Evolutionary conservation across 495 filamentous ascomycete species (phyloP).

Genomic region (Penicillium paradoxum): DNA sequence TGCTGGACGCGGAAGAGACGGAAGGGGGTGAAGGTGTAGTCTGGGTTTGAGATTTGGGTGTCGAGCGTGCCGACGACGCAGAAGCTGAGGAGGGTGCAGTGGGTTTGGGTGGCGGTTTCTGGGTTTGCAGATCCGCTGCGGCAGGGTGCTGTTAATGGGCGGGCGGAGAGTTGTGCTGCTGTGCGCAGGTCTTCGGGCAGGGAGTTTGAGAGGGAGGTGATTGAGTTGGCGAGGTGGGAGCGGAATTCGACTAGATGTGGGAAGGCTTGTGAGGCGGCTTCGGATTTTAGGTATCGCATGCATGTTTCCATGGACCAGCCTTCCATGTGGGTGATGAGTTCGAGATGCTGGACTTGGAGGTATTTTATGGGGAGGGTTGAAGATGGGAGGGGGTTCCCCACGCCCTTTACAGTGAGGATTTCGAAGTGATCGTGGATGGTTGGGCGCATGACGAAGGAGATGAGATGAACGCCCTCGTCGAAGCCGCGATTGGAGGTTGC

Average conservation of each 20-base stretch:
- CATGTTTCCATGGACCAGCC: slow-evolving; percentile 51
- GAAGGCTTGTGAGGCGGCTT: slow-evolving; percentile 25
- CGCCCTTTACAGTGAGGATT: slow-evolving; percentile 61
- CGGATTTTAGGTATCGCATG: slow-evolving; percentile 41
- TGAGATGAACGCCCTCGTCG: slow-evolving; percentile 66
- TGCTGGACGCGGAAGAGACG: slow-evolving; percentile 55
- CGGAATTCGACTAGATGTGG: slow-evolving; percentile 37
- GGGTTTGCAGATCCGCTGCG: slow-evolving; percentile 16
- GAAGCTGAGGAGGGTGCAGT: slow-evolving; percentile 47
- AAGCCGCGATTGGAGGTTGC: slow-evolving; percentile 47
- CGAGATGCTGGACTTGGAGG: slow-evolving; percentile 54
- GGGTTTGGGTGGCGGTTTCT: slow-evolving; percentile 16
- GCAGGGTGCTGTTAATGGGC: slow-evolving; percentile 44
- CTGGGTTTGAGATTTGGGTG: slow-evolving; percentile 32
- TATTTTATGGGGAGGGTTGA: slow-evolving; percentile 52
- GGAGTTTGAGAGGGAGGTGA: slow-evolving; percentile 35
- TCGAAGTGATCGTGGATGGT: slow-evolving; percentile 65
- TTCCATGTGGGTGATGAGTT: slow-evolving; percentile 53
- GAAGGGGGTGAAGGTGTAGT: slow-evolving; percentile 46
- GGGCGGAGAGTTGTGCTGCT: slow-evolving; percentile 45
- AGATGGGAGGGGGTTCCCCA: slow-evolving; percentile 63
- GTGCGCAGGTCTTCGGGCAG: slow-evolving; percentile 45
- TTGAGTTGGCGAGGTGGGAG: slow-evolving; percentile 34
- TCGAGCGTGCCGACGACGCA: slow-evolving; percentile 52
- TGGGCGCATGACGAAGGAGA: slow-evolving; percentile 69